A percentile compares a stretch with the other conserved stretches of the same genome.
Conservation (phyloP, 2,329 filamentous ascomycete genomes). For the Aureobasidium sp. region DNA sequence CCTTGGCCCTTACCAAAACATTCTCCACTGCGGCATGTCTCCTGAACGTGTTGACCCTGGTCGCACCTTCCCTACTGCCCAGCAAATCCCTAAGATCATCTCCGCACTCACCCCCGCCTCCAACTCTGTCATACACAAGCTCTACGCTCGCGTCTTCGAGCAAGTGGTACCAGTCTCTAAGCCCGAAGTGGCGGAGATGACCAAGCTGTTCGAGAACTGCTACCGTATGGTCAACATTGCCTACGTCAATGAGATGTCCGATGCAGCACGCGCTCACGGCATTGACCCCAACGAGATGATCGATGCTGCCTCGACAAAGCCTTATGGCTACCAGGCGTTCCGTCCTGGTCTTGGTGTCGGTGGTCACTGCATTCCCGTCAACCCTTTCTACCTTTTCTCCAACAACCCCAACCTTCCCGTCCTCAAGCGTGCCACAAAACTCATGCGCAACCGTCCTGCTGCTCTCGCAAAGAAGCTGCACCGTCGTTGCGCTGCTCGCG, state of each 20-base stretch:
- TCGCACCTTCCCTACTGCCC: slow-evolving; percentile 20
- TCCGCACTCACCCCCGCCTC: slow-evolving; percentile 46
- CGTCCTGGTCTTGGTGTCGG: slow-evolving; percentile 46
- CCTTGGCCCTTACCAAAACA: slow-evolving; percentile 38
- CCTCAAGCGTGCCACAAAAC: slow-evolving; percentile 38
- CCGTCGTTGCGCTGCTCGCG: slow-evolving; percentile 14
- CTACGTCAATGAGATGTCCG: slow-evolving; percentile 22
- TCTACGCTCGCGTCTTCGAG: slow-evolving; percentile 46
- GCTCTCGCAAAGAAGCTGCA: slow-evolving; percentile 17
- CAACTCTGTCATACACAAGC: slow-evolving; percentile 36
- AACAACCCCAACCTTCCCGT: slow-evolving; percentile 42
- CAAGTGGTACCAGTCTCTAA: slow-evolving; percentile 43
- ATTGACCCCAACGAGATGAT: slow-evolving; percentile 21
- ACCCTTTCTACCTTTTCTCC: slow-evolving; percentile 48
- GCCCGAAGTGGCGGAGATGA: slow-evolving; percentile 53
- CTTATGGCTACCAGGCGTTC: slow-evolving; percentile 47
- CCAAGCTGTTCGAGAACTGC: slow-evolving; percentile 53
- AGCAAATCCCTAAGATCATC: slow-evolving; percentile 47
- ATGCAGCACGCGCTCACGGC: slow-evolving; percentile 18
- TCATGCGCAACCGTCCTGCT: slow-evolving; percentile 39
- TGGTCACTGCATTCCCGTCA: slow-evolving; percentile 52
- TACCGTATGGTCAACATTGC: slow-evolving; percentile 31
- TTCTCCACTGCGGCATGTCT: slow-evolving; percentile 35
- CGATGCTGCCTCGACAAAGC: slow-evolving; percentile 19
- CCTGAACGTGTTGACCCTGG: slow-evolving; percentile 24